These are phyloP conservation scores for Capronia coronata DNA, from an alignment of 2,329 filamentous ascomycete genomes.

Conservation along the genomic window DNA sequence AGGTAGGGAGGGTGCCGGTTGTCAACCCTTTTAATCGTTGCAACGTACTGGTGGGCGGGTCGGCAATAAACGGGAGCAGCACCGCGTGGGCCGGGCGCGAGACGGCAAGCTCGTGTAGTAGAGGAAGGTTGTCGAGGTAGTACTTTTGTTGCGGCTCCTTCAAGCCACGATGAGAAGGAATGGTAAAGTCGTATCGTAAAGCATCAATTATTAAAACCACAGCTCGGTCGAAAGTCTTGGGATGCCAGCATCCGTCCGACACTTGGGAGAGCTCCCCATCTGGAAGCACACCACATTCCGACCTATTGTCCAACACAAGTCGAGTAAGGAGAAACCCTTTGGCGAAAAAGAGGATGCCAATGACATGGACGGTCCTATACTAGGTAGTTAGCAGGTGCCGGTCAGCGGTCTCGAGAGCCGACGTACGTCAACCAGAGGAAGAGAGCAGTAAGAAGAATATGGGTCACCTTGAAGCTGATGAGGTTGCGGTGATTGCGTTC, in stretches of 20 bases:
- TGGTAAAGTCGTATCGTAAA: conserved; percentile 90
- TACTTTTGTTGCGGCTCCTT: conserved; percentile 47
- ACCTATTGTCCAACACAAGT: conserved; percentile 69
- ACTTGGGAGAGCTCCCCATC: conserved; percentile 36
- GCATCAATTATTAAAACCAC: conserved; percentile 89
- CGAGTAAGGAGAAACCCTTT: conserved; percentile 90
- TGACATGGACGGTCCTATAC: conserved; percentile 60
- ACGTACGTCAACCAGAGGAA: conserved; percentile 28
- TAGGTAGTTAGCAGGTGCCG: conserved; percentile 13
- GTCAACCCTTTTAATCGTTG: conserved; percentile 90
- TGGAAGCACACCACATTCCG: conserved; percentile 63
- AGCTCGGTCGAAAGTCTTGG: conserved; percentile 85
- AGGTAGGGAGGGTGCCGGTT: conserved; percentile 89
- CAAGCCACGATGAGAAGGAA: conserved; percentile 57
- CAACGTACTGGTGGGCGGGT: conserved; percentile 88
- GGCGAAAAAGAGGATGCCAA: conserved; percentile 86
- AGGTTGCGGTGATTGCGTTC: conserved; percentile 15
- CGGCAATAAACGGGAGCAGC: conserved; percentile 88
- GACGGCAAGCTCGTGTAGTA: conserved; percentile 75
- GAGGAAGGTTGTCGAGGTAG: conserved; percentile 82
- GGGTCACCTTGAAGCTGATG: conserved; percentile 27
- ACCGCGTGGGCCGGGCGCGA: conserved; percentile 74
- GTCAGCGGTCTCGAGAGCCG: not conserved
- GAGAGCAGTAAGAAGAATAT: conserved; percentile 25
- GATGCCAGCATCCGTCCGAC: conserved; percentile 83